phyloP scores from a whole-genome alignment of 2,329 filamentous ascomycete species.

The Aspergillus udagawae region DNA sequence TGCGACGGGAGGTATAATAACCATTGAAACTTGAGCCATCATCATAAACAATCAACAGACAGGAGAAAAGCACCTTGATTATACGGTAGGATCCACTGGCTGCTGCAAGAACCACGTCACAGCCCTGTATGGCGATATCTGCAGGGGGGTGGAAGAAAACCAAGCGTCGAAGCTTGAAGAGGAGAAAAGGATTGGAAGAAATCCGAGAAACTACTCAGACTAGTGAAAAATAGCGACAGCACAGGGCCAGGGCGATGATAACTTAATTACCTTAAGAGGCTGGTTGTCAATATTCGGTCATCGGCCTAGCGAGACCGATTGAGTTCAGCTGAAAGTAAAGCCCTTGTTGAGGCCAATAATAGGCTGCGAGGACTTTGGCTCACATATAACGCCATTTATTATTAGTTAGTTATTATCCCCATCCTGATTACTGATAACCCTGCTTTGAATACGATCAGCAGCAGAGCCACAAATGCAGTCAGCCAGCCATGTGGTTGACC shows the following conservation, averaged over 20 bases:
- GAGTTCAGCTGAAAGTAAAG: not conserved
- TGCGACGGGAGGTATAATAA: not conserved
- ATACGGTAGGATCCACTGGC: slow-evolving; percentile 7
- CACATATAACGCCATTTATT: too few species aligned
- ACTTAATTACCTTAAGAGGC: not conserved
- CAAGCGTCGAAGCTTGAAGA: not conserved
- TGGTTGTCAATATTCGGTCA: not conserved
- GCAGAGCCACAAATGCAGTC: not conserved
- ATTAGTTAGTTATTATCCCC: not conserved
- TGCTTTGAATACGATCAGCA: not conserved
- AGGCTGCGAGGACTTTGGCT: too few species aligned
- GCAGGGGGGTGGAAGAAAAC: not conserved
- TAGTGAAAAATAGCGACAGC: not conserved
- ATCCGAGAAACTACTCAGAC: not conserved
- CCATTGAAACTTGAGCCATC: not conserved
- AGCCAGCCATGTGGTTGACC: not conserved
- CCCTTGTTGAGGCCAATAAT: not conserved
- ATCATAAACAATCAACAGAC: slow-evolving; percentile 2
- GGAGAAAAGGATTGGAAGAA: not conserved
- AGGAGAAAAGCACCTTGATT: slow-evolving; percentile 7
- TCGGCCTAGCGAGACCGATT: not conserved
- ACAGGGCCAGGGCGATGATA: not conserved
- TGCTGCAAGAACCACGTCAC: slow-evolving; percentile 12
- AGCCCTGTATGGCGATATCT: slow-evolving; percentile 3
- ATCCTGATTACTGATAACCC: not conserved